These are phyloP conservation scores for Gynandropsis gynandra DNA, from an alignment of 345 rosid species.

Conservation along the genomic window DNA sequence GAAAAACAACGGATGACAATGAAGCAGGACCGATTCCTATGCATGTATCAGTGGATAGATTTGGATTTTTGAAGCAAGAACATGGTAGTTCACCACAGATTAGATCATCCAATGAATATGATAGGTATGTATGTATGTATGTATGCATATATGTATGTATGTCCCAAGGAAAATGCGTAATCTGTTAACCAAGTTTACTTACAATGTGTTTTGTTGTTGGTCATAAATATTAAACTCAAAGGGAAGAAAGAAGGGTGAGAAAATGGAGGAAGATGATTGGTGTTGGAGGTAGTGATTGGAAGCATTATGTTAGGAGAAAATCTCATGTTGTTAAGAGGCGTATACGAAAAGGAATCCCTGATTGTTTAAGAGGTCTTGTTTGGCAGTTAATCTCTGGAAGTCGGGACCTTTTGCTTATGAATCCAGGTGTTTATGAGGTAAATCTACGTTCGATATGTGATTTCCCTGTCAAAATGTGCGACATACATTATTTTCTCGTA, in stretches of 20 bases:
- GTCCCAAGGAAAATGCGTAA: too few relatives aligned
- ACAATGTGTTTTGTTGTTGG: slow-evolving; percentile 13
- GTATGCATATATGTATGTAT: too few relatives aligned
- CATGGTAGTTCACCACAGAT: slow-evolving; percentile 41
- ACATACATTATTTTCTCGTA: too few relatives aligned
- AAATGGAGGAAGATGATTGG: slow-evolving; percentile 99
- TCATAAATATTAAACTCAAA: slow-evolving; percentile 21
- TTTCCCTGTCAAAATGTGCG: background rate
- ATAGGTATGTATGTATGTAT: too few relatives aligned
- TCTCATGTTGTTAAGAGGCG: slow-evolving; percentile 89
- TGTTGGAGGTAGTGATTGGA: slow-evolving; percentile 95
- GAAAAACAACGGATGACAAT: slow-evolving; percentile 44
- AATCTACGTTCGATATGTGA: background rate
- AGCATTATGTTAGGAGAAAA: slow-evolving; percentile 75
- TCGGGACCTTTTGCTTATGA: slow-evolving; percentile 88
- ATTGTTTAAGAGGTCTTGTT: slow-evolving; percentile 95
- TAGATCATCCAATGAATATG: slow-evolving; percentile 38
- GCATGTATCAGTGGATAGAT: slow-evolving; percentile 56
- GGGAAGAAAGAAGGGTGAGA: slow-evolving; percentile 80
- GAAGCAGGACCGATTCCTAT: slow-evolving; percentile 65
- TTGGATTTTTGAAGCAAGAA: slow-evolving; percentile 74
- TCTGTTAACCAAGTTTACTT: too few relatives aligned
- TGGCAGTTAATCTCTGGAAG: slow-evolving; percentile 98
- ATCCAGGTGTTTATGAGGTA: slow-evolving; percentile 92
- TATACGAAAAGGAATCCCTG: slow-evolving; percentile 86